phyloP scores from a whole-genome alignment of 768 basidiomycete species.

The Suillus hirtellus region DNA sequence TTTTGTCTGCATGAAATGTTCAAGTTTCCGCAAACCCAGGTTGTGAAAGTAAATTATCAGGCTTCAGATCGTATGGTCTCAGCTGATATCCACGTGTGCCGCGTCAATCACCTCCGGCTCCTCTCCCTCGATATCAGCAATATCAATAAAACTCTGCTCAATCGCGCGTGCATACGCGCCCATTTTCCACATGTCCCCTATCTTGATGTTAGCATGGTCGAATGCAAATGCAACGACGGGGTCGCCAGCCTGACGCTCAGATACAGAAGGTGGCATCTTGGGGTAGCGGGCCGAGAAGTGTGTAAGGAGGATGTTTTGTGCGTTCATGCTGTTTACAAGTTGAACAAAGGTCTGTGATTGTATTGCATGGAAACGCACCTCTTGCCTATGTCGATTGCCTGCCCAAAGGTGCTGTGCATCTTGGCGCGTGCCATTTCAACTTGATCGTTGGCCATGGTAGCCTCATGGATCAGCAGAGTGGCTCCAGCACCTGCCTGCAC shows the following conservation, averaged over 20 bases:
- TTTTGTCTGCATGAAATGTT: neutral
- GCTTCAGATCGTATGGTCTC: neutral
- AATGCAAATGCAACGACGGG: slow-evolving; percentile 75
- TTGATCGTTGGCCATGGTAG: slow-evolving; percentile 88
- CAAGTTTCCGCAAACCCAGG: neutral
- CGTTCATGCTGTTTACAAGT: slow-evolving; percentile 66
- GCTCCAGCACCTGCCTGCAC: slow-evolving; percentile 63
- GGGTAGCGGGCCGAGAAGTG: slow-evolving; percentile 97
- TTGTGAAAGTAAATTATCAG: neutral
- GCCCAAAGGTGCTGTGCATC: slow-evolving; percentile 87
- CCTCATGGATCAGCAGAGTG: slow-evolving; percentile 91
- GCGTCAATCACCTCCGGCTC: slow-evolving; percentile 20
- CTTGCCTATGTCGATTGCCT: slow-evolving; percentile 78
- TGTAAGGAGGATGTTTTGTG: slow-evolving; percentile 83
- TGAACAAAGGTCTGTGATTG: neutral
- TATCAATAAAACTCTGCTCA: slow-evolving; percentile 59
- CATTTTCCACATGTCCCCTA: slow-evolving; percentile 88
- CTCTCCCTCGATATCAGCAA: slow-evolving; percentile 47
- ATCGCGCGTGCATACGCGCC: slow-evolving; percentile 73
- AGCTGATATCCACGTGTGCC: slow-evolving; percentile 20
- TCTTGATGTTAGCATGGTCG: slow-evolving; percentile 69
- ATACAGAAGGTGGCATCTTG: slow-evolving; percentile 63
- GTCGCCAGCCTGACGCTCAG: slow-evolving; percentile 24
- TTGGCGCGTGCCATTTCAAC: slow-evolving; percentile 70
- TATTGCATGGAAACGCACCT: slow-evolving; percentile 44